phyloP scores from a whole-genome alignment of 2,329 filamentous ascomycete genomes.

The Dendrostoma leiphaemia region DNA sequence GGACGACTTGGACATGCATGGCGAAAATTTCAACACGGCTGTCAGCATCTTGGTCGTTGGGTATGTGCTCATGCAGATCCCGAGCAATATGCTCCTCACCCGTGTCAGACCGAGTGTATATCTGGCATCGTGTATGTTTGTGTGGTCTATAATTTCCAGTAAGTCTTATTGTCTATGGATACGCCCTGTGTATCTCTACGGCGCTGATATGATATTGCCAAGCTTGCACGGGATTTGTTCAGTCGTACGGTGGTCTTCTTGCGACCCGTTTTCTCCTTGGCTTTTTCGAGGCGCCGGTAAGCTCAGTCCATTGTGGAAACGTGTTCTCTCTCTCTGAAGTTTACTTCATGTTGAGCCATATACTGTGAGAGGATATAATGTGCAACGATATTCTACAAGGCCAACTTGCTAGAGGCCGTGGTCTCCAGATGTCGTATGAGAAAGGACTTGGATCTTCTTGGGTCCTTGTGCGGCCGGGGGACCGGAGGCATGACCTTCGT shows the following conservation, averaged over 20 bases:
- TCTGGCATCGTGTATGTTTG: constrained; percentile 33
- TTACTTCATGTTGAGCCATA: too few species aligned
- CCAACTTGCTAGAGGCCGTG: background rate
- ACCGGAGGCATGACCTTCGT: too few species aligned
- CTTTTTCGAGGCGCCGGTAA: constrained; percentile 36
- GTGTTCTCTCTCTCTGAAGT: too few species aligned
- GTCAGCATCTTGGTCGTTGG: constrained; percentile 14
- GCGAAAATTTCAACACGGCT: constrained; percentile 9
- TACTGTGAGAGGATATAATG: too few species aligned
- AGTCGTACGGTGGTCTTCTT: constrained; percentile 40
- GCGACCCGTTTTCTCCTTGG: constrained; percentile 41
- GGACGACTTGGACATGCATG: background rate
- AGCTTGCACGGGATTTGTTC: constrained; percentile 36
- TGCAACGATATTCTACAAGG: too few species aligned
- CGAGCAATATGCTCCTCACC: constrained; percentile 44
- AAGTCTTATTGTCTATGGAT: too few species aligned
- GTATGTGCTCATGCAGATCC: constrained; percentile 47
- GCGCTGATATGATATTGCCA: background rate
- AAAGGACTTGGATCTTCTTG: too few species aligned
- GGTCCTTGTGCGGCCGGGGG: too few species aligned
- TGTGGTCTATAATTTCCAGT: constrained; percentile 39
- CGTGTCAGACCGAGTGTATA: constrained; percentile 31
- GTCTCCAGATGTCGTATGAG: too few species aligned
- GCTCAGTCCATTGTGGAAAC: background rate
- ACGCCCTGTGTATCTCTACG: too few species aligned